phyloP scores from a whole-genome alignment of 768 basidiomycete genomes.

The Tulasnella sp. region DNA sequence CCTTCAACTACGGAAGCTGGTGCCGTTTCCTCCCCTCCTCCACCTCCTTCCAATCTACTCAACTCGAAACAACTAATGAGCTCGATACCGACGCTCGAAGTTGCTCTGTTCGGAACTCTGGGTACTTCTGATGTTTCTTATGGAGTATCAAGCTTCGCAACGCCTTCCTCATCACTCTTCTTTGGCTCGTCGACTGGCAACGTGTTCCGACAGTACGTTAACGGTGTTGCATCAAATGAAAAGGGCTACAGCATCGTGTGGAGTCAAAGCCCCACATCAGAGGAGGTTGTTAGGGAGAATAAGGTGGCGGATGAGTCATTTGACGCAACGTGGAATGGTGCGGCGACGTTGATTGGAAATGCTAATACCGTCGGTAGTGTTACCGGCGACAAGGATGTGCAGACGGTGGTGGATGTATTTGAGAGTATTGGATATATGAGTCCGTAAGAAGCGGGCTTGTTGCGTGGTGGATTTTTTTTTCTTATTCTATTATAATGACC shows the following conservation, averaged over 20 bases:
- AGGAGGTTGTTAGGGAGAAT: constrained; percentile 38
- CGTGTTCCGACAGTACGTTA: constrained; percentile 42
- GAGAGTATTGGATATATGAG: constrained; percentile 10
- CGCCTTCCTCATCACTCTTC: constrained; percentile 38
- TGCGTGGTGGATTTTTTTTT: constrained; percentile 4
- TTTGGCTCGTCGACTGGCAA: constrained; percentile 44
- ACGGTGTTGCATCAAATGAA: constrained; percentile 28
- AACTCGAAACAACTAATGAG: constrained; percentile 28
- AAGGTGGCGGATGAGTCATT: constrained; percentile 34
- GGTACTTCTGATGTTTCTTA: constrained; percentile 35
- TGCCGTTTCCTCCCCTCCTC: constrained; percentile 36
- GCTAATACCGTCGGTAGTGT: constrained; percentile 15
- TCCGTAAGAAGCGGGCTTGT: background rate
- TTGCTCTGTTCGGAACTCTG: constrained; percentile 50
- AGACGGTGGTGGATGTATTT: constrained; percentile 12
- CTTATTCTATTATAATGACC: no score
- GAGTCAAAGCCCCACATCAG: constrained; percentile 40
- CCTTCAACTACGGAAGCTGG: constrained; percentile 17
- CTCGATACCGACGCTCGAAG: constrained; percentile 42
- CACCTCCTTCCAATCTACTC: constrained; percentile 30
- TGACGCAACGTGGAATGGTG: constrained; percentile 39
- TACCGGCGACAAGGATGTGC: constrained; percentile 10
- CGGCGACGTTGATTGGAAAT: constrained; percentile 20
- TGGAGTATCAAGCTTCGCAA: constrained; percentile 40
- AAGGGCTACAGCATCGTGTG: constrained; percentile 30